phyloP scores from a whole-genome alignment of 805 yeast species.

The Myxozyma neglecta region DNA sequence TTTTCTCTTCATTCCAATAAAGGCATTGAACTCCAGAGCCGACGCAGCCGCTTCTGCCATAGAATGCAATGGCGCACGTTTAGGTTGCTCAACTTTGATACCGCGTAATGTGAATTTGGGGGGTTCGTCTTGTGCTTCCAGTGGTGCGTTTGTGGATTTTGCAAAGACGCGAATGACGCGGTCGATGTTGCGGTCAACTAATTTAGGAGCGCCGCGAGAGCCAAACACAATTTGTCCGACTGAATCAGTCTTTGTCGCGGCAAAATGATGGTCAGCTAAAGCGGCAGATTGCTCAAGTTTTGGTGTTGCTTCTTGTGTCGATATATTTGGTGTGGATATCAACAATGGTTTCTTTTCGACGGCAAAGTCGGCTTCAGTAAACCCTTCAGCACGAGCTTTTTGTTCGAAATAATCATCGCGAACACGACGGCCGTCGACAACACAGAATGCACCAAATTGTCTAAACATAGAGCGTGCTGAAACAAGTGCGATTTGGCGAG shows the following conservation, averaged over 20 bases:
- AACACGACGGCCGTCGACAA: slow-evolving; percentile 51
- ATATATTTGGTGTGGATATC: not conserved
- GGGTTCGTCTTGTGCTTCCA: slow-evolving; percentile 25
- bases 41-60: slow-evolving; percentile 34
- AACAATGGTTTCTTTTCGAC: slow-evolving; percentile 33
- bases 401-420: slow-evolving; percentile 60
- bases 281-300: slow-evolving; percentile 3
- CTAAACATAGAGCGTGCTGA: slow-evolving; percentile 50
- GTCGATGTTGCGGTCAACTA: slow-evolving; percentile 16
- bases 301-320: not conserved
- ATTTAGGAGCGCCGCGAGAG: slow-evolving; percentile 12
- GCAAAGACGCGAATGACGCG: slow-evolving; percentile 16
- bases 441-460: slow-evolving; percentile 52
- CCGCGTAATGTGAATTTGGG: slow-evolving; percentile 19
- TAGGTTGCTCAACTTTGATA: slow-evolving; percentile 9
- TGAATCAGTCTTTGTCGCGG: slow-evolving; percentile 6
- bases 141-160: slow-evolving; percentile 4
- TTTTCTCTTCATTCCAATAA: slow-evolving; percentile 37
- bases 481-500: slow-evolving; percentile 42
- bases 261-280: not conserved
- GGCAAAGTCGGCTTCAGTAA: slow-evolving; percentile 50
- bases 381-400: slow-evolving; percentile 46
- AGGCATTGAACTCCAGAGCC: slow-evolving; percentile 36
- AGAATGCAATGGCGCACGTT: slow-evolving; percentile 15
- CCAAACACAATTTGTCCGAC: slow-evolving; percentile 27